Percentiles rank a stretch among this genome's conserved stretches.
phyloP scores from a whole-genome alignment of 345 rosid genomes.

The Ceriops decandra region DNA sequence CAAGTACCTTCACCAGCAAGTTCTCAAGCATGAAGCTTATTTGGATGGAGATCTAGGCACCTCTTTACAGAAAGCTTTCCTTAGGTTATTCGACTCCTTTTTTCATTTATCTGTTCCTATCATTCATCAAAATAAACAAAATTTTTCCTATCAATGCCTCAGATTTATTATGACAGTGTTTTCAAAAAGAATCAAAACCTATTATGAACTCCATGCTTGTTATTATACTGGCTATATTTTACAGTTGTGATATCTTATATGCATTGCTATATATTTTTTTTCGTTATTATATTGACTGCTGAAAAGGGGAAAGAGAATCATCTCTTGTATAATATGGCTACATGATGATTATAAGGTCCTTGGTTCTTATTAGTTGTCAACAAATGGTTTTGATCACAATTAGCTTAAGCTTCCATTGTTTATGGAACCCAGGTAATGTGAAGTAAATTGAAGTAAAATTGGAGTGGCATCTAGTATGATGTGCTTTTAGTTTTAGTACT shows the following conservation, averaged over 20 bases:
- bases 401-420: background rate
- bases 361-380: background rate
- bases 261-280: no score
- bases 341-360: background rate
- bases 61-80: conserved; percentile 69
- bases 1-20: conserved; percentile 84
- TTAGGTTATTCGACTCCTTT: conserved; percentile 48
- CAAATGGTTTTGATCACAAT: background rate
- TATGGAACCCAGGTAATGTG: background rate
- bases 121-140: no score
- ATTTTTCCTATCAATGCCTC: no score
- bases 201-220: no score
- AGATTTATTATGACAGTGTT: no score
- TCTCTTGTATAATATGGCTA: no score
- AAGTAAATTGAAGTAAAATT: background rate
- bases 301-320: no score
- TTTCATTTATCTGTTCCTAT: background rate
- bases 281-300: no score
- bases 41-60: conserved; percentile 63
- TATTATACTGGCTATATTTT: no score
- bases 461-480: background rate
- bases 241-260: no score
- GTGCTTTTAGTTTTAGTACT: background rate
- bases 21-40: conserved; percentile 61
- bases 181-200: no score